Conservation (phyloP, 345 rosid species). For the Citrus australasica region DNA sequence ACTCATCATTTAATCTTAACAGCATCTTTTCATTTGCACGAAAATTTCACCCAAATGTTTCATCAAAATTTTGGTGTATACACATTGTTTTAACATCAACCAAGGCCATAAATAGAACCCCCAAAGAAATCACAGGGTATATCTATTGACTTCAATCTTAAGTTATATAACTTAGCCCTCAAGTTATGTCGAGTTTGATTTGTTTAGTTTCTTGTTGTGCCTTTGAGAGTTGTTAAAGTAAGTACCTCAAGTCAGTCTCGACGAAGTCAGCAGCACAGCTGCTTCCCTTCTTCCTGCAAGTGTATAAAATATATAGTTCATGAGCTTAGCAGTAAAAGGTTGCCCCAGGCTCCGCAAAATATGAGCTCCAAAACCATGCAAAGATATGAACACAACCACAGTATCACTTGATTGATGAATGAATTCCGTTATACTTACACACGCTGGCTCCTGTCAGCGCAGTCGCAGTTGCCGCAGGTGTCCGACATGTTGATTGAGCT, state of each 20-base stretch:
- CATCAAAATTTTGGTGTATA: too few species aligned
- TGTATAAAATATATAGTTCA: neutral
- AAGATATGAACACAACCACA: neutral
- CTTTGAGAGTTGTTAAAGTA: neutral
- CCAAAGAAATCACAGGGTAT: neutral
- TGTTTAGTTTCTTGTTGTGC: neutral
- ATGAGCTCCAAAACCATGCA: slow-evolving; percentile 2
- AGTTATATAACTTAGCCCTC: neutral
- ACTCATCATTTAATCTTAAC: too few species aligned
- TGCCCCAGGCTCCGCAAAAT: neutral
- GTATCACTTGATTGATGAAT: neutral
- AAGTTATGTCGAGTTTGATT: neutral
- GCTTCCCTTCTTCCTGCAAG: slow-evolving; percentile 71
- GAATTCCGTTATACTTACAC: slow-evolving; percentile 34
- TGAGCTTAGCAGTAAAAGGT: neutral
- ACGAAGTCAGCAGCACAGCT: slow-evolving; percentile 49
- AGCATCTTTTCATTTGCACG: too few species aligned
- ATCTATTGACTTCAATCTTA: neutral
- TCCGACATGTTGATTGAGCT: slow-evolving; percentile 50
- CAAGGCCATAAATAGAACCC: too few species aligned
- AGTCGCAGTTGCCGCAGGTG: slow-evolving; percentile 76
- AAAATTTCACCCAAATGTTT: too few species aligned
- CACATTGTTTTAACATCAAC: too few species aligned
- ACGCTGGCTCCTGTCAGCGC: slow-evolving; percentile 77
- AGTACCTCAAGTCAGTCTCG: slow-evolving; percentile 65